Evolutionary conservation across 257 asterid genomes (phyloP).

Genomic region (Gentiana dahurica): DNA sequence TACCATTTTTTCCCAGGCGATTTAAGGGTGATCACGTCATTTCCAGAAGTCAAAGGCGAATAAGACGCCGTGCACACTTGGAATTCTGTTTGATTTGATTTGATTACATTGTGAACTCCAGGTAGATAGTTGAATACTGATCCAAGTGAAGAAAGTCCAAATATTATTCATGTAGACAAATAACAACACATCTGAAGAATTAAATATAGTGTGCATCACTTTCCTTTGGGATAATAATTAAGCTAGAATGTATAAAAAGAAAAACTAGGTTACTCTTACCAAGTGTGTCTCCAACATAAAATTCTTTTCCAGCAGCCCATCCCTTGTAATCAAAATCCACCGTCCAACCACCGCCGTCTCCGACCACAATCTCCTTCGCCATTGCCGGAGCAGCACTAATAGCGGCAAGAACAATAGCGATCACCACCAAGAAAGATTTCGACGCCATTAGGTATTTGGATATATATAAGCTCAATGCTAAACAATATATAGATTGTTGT

Average conservation of each 20-base stretch:
- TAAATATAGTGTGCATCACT: neutral
- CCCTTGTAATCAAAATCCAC: conserved; percentile 17
- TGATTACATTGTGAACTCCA: conserved; percentile 20
- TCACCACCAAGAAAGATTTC: conserved; percentile 16
- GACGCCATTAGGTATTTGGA: conserved; percentile 15
- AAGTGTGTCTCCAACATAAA: conserved; percentile 29
- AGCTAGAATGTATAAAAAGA: neutral
- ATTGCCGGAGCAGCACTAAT: conserved; percentile 18
- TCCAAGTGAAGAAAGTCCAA: neutral
- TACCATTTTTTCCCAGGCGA: conserved; percentile 34
- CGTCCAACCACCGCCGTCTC: conserved; percentile 37
- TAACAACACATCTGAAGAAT: neutral
- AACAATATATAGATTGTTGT: too few relatives aligned
- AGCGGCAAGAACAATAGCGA: conserved; percentile 11
- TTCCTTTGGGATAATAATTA: neutral
- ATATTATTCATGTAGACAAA: neutral
- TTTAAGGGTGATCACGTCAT: conserved; percentile 15
- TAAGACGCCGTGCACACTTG: conserved; percentile 15
- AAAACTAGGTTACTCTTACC: conserved; percentile 12
- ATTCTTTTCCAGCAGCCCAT: conserved; percentile 29
- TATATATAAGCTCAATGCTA: too few relatives aligned
- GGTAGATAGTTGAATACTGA: conserved; percentile 16
- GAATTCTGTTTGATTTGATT: conserved; percentile 25
- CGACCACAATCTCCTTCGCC: conserved; percentile 24
- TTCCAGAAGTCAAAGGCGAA: conserved; percentile 8